A percentile compares a stretch with the other conserved stretches of the same genome.
These are phyloP conservation scores for Colletotrichum viniferum DNA, from an alignment of 2,329 filamentous ascomycete species.

Conservation along the genomic window DNA sequence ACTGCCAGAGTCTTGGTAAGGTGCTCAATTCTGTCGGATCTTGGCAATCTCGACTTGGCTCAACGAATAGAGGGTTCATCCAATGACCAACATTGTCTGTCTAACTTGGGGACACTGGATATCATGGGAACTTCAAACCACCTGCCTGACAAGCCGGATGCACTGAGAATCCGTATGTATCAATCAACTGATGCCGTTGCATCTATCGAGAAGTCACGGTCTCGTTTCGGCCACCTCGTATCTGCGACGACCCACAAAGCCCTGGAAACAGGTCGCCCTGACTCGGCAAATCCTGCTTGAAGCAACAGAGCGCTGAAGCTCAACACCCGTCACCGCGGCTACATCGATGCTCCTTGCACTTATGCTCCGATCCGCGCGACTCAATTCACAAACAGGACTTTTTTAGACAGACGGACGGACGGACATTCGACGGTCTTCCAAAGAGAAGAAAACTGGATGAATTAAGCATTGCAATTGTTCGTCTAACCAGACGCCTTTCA, in stretches of 20 bases:
- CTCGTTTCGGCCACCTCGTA: neutral
- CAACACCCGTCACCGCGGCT: neutral
- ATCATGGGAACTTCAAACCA: neutral
- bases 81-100: neutral
- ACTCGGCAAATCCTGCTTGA: neutral
- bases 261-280: neutral
- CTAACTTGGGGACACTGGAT: neutral
- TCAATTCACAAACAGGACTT: neutral
- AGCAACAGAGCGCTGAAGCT: neutral
- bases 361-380: neutral
- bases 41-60: neutral
- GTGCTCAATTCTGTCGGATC: neutral
- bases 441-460: neutral
- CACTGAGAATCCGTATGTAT: neutral
- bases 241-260: neutral
- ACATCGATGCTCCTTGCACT: neutral
- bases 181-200: neutral
- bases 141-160: neutral
- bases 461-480: neutral
- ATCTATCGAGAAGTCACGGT: neutral
- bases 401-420: neutral
- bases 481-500: neutral
- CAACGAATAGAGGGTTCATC: neutral
- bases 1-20: neutral
- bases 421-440: neutral